These are phyloP conservation scores for Periconia digitata DNA, from an alignment of 2,329 filamentous ascomycete genomes.

Conservation along the genomic window DNA sequence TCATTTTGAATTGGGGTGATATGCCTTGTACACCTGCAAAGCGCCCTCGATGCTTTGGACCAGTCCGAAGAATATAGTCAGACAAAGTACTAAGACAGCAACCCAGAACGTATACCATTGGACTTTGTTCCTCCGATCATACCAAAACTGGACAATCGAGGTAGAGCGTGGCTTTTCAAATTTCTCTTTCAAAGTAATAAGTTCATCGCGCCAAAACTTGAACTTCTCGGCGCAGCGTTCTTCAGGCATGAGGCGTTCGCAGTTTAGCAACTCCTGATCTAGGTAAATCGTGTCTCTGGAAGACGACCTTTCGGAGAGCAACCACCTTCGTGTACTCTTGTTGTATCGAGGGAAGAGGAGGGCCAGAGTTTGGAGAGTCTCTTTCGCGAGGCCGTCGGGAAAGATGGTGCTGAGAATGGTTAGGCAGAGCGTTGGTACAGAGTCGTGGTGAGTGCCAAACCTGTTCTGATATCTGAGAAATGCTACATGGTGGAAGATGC, in stretches of 20 bases:
- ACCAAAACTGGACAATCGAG: constrained; percentile 48
- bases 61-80: constrained; percentile 48
- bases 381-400: constrained; percentile 35
- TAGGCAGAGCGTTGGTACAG: not conserved
- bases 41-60: constrained; percentile 48
- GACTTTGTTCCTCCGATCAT: constrained; percentile 44
- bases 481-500: constrained; percentile 46
- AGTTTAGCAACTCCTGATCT: constrained; percentile 27
- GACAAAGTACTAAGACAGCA: constrained; percentile 37
- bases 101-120: constrained; percentile 55
- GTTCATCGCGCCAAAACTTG: constrained; percentile 47
- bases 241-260: constrained; percentile 35
- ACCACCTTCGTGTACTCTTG: constrained; percentile 19
- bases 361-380: constrained; percentile 43
- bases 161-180: constrained; percentile 41
- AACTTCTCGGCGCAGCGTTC: constrained; percentile 39
- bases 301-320: constrained; percentile 3
- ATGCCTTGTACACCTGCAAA: constrained; percentile 40
- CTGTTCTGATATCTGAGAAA: constrained; percentile 29
- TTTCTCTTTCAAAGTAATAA: constrained; percentile 48
- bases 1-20: too few species aligned
- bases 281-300: constrained; percentile 11
- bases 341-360: constrained; percentile 42
- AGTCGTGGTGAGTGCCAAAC: not conserved
- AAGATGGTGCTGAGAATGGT: constrained; percentile 20